Conservation (phyloP, 352 stramenopile genomes). For the Elongisporangium senticosum region DNA sequence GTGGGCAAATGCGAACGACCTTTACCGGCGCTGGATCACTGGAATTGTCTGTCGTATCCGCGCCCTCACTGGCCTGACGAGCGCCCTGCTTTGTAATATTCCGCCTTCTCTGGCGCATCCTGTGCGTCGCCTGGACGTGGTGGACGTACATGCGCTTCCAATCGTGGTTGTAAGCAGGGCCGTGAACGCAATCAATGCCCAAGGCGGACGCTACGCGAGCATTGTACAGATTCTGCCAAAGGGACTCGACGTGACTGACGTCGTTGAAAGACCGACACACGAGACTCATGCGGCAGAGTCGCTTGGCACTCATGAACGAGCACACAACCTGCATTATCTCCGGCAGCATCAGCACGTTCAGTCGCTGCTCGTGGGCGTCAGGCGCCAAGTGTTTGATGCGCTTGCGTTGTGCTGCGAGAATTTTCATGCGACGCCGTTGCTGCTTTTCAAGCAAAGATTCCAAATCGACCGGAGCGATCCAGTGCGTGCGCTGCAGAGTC, state of each 20-base stretch:
- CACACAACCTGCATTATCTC: slow-evolving; percentile 67
- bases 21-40: not conserved
- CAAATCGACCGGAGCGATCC: no score
- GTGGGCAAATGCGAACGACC: slow-evolving; percentile 26
- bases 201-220: slow-evolving; percentile 4
- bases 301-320: slow-evolving; percentile 68
- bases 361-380: slow-evolving; percentile 32
- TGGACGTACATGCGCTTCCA: slow-evolving; percentile 27
- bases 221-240: slow-evolving; percentile 48
- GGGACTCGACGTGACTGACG: slow-evolving; percentile 19
- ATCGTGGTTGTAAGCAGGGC: slow-evolving; percentile 23
- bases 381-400: slow-evolving; percentile 8
- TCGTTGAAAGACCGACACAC: slow-evolving; percentile 42
- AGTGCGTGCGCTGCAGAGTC: no score
- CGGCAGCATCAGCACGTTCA: slow-evolving; percentile 46
- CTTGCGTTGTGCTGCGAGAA: slow-evolving; percentile 22
- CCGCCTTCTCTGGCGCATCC: slow-evolving; percentile 17
- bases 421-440: slow-evolving; percentile 13
- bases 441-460: no score
- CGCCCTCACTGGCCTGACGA: slow-evolving; percentile 1
- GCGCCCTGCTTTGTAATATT: slow-evolving; percentile 4
- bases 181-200: slow-evolving; percentile 20
- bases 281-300: slow-evolving; percentile 48
- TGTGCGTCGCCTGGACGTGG: slow-evolving; percentile 15
- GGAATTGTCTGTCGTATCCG: not conserved